A percentile compares a stretch with the other conserved stretches of the same genome.
phyloP scores from a whole-genome alignment of 1,284 basidiomycete genomes.

The Austroboletus niveus region DNA sequence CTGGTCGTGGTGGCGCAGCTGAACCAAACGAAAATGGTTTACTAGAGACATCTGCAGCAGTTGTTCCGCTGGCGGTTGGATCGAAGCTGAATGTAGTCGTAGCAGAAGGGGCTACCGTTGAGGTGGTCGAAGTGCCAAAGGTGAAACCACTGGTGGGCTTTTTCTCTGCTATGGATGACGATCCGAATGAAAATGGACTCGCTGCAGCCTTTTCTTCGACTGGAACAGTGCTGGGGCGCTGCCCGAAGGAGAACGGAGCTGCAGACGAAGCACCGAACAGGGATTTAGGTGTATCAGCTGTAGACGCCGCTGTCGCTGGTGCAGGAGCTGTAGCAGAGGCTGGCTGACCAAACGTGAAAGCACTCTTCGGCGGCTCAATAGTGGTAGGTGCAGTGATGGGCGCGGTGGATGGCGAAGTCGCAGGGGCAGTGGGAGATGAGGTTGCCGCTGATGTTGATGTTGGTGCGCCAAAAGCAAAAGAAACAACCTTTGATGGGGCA shows the following conservation, averaged over 20 bases:
- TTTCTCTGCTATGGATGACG: constrained; percentile 26
- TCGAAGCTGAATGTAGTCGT: constrained; percentile 34
- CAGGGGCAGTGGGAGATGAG: constrained; percentile 1
- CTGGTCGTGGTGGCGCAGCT: constrained; percentile 33
- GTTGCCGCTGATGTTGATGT: background rate
- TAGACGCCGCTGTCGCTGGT: constrained; percentile 1
- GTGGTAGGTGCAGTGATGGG: background rate
- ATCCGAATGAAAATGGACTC: constrained; percentile 30
- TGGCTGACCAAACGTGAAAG: constrained; percentile 26
- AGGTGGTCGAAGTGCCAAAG: constrained; percentile 31
- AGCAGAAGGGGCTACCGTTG: constrained; percentile 23
- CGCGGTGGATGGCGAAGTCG: background rate
- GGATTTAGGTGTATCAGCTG: constrained; percentile 24
- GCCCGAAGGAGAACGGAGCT: constrained; percentile 31
- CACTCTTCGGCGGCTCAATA: constrained; percentile 25
- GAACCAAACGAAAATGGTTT: constrained; percentile 35
- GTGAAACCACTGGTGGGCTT: constrained; percentile 25
- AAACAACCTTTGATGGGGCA: constrained; percentile 1
- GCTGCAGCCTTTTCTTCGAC: constrained; percentile 23
- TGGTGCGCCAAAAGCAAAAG: constrained; percentile 21
- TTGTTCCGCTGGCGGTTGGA: constrained; percentile 23
- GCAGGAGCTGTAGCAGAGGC: constrained; percentile 9
- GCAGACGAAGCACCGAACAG: constrained; percentile 23
- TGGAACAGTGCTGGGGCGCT: constrained; percentile 17
- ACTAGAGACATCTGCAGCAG: constrained; percentile 27